phyloP scores from a whole-genome alignment of 2,329 filamentous ascomycete species.

The Trichoderma endophyticum region DNA sequence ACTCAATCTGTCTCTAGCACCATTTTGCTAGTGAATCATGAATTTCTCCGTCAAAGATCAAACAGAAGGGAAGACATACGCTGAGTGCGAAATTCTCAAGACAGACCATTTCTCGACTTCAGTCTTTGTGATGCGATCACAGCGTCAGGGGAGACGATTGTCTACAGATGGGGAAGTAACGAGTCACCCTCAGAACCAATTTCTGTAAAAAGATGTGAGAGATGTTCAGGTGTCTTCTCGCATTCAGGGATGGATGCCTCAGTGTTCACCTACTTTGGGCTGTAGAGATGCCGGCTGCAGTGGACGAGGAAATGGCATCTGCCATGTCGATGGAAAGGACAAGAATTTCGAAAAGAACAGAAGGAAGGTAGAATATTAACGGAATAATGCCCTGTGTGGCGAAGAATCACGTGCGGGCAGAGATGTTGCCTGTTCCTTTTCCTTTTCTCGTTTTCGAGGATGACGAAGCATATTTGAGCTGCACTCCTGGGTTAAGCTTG shows the following conservation, averaged over 20 bases:
- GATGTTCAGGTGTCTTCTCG: background rate
- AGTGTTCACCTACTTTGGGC: background rate
- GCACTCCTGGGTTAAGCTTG: background rate
- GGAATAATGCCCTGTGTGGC: background rate
- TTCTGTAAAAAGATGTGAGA: background rate
- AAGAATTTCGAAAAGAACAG: background rate
- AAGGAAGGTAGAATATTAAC: background rate
- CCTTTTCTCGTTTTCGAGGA: background rate
- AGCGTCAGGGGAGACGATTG: background rate
- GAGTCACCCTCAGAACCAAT: background rate
- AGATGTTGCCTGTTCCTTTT: background rate
- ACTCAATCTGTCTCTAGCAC: background rate
- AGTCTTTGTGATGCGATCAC: background rate
- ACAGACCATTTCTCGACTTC: background rate
- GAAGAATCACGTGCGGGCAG: conserved; percentile 7
- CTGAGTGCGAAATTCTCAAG: background rate
- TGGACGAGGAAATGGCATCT: background rate
- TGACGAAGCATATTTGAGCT: background rate
- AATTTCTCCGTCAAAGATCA: background rate
- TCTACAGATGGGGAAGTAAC: background rate
- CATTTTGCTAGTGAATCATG: background rate
- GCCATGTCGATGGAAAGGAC: background rate
- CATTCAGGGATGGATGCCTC: background rate
- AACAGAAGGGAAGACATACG: background rate
- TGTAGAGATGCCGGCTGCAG: background rate